Conservation (phyloP, 306 rosid genomes). For the Echinosophora koreensis region DNA sequence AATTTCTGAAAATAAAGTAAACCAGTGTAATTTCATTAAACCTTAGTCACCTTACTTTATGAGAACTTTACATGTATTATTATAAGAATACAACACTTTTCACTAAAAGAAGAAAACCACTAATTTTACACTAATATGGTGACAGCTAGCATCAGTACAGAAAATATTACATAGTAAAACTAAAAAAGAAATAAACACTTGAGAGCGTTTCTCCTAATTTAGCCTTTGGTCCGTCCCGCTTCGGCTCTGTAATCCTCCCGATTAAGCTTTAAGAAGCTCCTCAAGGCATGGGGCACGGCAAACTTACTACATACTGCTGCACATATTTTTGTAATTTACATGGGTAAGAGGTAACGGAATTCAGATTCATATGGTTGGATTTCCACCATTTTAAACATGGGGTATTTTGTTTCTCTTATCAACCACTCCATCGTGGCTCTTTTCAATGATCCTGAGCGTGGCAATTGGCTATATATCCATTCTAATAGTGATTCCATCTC, state of each 20-base stretch:
- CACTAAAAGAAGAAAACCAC: no score
- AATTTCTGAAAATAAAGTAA: neutral
- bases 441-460: conserved; percentile 75
- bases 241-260: neutral
- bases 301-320: neutral
- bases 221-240: neutral
- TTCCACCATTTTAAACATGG: conserved; percentile 68
- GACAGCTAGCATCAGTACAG: no score
- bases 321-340: conserved; percentile 18
- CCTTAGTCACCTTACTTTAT: neutral
- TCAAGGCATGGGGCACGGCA: neutral
- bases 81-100: neutral
- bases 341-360: conserved; percentile 78
- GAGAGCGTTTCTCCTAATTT: neutral
- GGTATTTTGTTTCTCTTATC: conserved; percentile 64
- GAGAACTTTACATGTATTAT: neutral
- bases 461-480: conserved; percentile 93
- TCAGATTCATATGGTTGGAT: conserved; percentile 76
- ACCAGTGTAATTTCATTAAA: neutral
- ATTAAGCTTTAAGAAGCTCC: neutral
- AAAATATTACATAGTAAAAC: no score
- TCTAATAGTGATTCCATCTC: conserved; percentile 85
- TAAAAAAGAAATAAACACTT: no score
- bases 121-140: no score
- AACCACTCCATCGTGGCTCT: conserved; percentile 72